Base-by-base conservation (phyloP, 257 asterid species). In the Orobanche coerulescens region DNA sequence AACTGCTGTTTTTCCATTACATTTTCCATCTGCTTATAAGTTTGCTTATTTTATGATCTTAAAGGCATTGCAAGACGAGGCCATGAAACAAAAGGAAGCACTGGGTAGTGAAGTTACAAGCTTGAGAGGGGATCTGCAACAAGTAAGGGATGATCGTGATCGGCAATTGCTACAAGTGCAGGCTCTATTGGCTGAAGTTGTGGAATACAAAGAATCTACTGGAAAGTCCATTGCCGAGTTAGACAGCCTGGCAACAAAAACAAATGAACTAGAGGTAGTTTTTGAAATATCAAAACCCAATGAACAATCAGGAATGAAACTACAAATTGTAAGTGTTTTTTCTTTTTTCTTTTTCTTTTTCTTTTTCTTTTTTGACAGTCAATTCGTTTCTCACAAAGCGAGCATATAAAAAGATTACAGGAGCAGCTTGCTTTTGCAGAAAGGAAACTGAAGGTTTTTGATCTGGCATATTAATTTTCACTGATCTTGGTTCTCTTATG, bases 111-210 rank as follows among this genome's bases (percentile, higher is more conserved):
- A 93, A 79, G 88, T 82, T 58, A 76, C 79, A 61, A 68, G 84
- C 69, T 70, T 93, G 73, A 81, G 95, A 62, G 70, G 69, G 34
- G 99, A 94, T 61, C 25, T 90, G 64, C 93, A 79, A 48, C 90
- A 80, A 83, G 84, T 79, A 59, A 78, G 96, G 67, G 95, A 81
- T 26, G 97, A 87, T 33, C 95, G 94, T 18, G 90, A 85, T 67
- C 75, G 81, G 9, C 87, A 81, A 64, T 33, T 77, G 69, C 62
- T 55, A 42, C 86, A 76, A 51, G 95, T 78, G 54, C 78, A 81
- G 73, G 69, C 72, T 67, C 72, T 92, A 69, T 73, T 78, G 22
- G 68, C 73, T 30, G 93, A 94, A 40, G 73, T 87, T 30, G 77
- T 52, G 26, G 79, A 75, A 65, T 83, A 74, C 69, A 87, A 73